Evolutionary conservation across 2,329 filamentous ascomycete genomes (phyloP), one percentile per base, ranked within the genome.

Genomic region (Tolypocladium guangdongense): DNA sequence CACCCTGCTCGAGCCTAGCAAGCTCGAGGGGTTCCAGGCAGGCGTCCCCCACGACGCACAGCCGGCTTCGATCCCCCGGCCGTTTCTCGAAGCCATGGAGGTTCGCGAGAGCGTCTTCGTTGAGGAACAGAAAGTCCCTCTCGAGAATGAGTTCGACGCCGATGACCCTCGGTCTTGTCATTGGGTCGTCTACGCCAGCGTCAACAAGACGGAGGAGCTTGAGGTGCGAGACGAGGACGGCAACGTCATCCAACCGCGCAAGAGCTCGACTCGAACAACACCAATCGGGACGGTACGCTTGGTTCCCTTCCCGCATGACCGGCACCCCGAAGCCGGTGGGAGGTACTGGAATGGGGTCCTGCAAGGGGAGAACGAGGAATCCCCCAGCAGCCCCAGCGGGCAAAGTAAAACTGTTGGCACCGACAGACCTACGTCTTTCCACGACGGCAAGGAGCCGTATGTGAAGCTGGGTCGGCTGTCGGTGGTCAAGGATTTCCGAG

Each of bases 131-230:
- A 61, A 68, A 0, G 72, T 82, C 16, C 74, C 79, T 0, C 68
- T 82, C 1, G 82, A 86, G 38, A 81, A 83, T 58, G 91, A 97
- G 68, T 78, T 89, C 59, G 92, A 96, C 72, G 72, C 77, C 1
- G 90, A 96, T 65, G 92, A 97, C 67, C 60, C 78, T 1, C 80
- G 88, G 37, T 85, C 83, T 60, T 92, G 85, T 71, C 90, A 96
- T 69, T 96, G 89, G 87, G 85, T 96, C 33, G 75, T 85, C n/a
- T 96, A 95, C 68, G 82, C 82, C 49, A 83, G 78, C 18, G 76
- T 86, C 53, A 78, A 78, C 52, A 73, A 69, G 49, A 70, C 66
- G 4, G 68, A 71, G 46, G 68, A 69, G 55, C 64, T 66, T 6
- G 74, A 77, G 64, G 60, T 71, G 46, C 71, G 68, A 32, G 72